A percentile compares a stretch with the other conserved stretches of the same genome.
phyloP scores from a whole-genome alignment of 1,139 yeast genomes.

The Kluyveromyces sp. region DNA sequence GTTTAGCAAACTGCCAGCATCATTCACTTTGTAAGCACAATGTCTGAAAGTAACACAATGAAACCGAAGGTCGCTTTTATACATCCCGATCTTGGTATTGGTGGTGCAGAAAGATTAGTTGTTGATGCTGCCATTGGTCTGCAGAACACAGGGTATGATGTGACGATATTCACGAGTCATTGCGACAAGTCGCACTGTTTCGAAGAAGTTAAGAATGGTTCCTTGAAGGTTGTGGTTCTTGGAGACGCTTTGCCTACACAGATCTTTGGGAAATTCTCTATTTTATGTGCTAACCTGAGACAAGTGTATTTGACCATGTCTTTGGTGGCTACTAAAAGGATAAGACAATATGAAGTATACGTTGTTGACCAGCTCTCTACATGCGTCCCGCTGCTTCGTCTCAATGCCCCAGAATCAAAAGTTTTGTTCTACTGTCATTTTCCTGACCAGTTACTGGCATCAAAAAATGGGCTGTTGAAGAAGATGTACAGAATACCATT shows the following conservation, averaged over 20 bases:
- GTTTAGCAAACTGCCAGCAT: too few relatives aligned
- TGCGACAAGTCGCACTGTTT: constrained; percentile 83
- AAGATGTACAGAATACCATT: constrained; percentile 71
- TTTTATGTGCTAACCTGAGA: constrained; percentile 75
- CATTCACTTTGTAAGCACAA: too few relatives aligned
- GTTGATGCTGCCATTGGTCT: constrained; percentile 93
- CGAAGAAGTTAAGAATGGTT: constrained; percentile 65
- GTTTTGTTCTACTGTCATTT: constrained; percentile 89
- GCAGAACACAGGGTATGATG: constrained; percentile 58
- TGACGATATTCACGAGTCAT: constrained; percentile 77
- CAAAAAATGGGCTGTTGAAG: constrained; percentile 49
- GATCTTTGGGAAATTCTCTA: constrained; percentile 59
- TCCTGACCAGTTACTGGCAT: constrained; percentile 80
- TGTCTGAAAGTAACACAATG: background rate
- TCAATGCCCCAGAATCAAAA: constrained; percentile 37
- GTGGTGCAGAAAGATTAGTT: constrained; percentile 94
- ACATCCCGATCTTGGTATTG: constrained; percentile 95
- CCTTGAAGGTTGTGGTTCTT: constrained; percentile 56
- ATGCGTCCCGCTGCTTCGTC: constrained; percentile 67
- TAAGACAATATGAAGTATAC: constrained; percentile 55
- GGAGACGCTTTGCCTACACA: constrained; percentile 81
- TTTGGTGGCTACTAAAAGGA: constrained; percentile 45
- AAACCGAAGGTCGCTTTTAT: constrained; percentile 62
- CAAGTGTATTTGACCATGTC: constrained; percentile 61
- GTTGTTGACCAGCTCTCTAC: constrained; percentile 86